phyloP scores from a whole-genome alignment of 148 eudicot genomes.

The Rhododendron kiyosumense region DNA sequence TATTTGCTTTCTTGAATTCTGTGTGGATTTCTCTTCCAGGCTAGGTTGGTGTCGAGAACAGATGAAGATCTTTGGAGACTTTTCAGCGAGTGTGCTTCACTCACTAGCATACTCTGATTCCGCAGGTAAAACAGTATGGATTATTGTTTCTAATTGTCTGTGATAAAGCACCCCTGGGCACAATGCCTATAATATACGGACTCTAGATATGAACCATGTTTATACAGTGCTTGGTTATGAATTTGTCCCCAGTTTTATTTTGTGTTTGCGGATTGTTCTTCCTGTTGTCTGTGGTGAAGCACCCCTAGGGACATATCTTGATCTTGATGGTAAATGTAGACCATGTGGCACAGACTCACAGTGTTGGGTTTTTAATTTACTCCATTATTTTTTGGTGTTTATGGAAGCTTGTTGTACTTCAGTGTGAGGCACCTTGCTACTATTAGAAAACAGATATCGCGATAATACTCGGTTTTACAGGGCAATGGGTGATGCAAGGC shows the following conservation, averaged over 20 bases:
- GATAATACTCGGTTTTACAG: background rate
- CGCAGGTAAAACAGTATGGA: background rate
- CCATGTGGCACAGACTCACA: background rate
- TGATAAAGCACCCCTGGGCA: background rate
- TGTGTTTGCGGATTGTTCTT: background rate
- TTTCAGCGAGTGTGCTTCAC: background rate
- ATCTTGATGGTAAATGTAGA: background rate
- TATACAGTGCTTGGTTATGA: background rate
- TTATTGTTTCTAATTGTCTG: background rate
- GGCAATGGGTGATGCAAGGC: background rate
- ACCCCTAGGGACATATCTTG: background rate
- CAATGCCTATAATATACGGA: background rate
- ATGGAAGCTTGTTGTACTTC: background rate
- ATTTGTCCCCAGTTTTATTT: background rate
- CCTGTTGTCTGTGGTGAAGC: background rate
- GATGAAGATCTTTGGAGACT: background rate
- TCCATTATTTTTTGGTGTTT: background rate
- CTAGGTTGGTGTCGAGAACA: background rate
- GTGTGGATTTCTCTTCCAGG: conserved; percentile 2
- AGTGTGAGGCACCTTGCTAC: background rate
- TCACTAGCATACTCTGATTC: background rate
- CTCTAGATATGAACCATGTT: background rate
- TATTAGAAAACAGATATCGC: background rate
- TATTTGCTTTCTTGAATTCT: background rate
- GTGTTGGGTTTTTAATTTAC: background rate